Conservation (phyloP, 345 rosid genomes). For the Eucalyptus polybractea region DNA sequence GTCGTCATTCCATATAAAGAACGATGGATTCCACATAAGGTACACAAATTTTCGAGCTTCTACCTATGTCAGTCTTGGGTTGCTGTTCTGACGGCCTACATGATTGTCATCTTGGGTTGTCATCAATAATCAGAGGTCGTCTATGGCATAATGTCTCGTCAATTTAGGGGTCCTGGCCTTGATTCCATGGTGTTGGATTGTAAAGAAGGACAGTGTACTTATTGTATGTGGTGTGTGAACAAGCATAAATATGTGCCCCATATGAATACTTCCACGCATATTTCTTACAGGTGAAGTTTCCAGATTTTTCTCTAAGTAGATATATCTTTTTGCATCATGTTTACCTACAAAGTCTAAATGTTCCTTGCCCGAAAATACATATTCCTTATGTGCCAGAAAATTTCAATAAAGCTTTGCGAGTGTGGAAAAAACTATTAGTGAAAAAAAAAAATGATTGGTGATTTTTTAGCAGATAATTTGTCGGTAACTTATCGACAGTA, state of each 20-base stretch:
- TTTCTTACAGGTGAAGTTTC: not conserved
- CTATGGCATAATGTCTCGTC: not conserved
- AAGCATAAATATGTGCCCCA: not conserved
- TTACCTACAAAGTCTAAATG: not conserved
- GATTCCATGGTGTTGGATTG: not conserved
- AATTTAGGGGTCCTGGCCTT: not conserved
- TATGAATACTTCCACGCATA: not conserved
- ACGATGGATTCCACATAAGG: too few relatives aligned
- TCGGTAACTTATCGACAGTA: not conserved
- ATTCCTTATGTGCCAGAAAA: not conserved
- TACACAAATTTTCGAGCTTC: too few relatives aligned
- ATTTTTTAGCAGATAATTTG: not conserved
- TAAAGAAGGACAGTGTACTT: not conserved
- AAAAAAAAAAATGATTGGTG: not conserved
- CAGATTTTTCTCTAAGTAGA: not conserved
- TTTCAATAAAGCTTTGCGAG: not conserved
- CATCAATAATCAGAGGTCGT: not conserved
- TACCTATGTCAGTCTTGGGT: too few relatives aligned
- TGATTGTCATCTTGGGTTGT: not conserved
- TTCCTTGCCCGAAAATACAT: not conserved
- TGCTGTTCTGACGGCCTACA: too few relatives aligned
- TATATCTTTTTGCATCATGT: not conserved
- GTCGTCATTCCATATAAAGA: rapidly evolving
- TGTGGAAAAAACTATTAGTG: not conserved
- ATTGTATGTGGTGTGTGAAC: not conserved